Evolutionary conservation across 2,329 filamentous ascomycete species (phyloP), one percentile per base, ranked within the genome.

Genomic region (Diplodia mutila): DNA sequence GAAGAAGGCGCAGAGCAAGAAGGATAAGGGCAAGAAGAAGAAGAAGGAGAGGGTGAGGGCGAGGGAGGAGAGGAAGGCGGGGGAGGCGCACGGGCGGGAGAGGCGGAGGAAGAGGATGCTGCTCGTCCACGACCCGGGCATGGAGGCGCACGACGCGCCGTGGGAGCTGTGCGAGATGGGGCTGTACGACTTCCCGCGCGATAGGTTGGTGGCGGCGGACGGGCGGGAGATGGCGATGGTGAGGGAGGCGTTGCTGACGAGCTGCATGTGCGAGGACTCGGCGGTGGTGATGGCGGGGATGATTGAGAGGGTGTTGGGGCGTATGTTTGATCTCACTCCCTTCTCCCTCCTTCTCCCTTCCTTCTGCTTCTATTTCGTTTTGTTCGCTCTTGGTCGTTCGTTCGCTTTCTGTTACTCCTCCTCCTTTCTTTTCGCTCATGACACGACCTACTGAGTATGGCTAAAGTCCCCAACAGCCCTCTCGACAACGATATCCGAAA

Each of bases 221-320:
- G 32, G 9, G 3, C 9, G 7, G 29, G 29, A 34, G 8, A n/a
- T 7, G 1, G 34, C n/a, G 16, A 1, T 3, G 23, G 21, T 32
- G 16, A 65, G 16, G 34, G n/a, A 49, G 18, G 49, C 63, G 5
- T 8, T 34, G 4, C 18, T 65, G 27, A 29, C 53, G 27, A 65
- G n/a, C 12, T 54, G 39, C 63, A 53, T 55, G 51, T 65, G 63
- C 52, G 53, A 55, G n/a, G 52, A 55, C 18, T 21, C 51, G 14
- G 42, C 37, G 6, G 21, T 65, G 9, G 37, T 32, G 23, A 65
- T 65, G 63, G 34, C 16, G 8, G 18, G 23, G 9, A 55, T 65
- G 51, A 55, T 55, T 27, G 34, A 7, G 14, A 32, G 23, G 11
- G 18, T 55, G 16, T 23, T 65, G 2, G 34, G 37, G 4, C 37